Evolutionary conservation across 1,284 basidiomycete genomes (phyloP), one percentile per base, ranked within the genome.

Genomic region (Dichomitus squalens): DNA sequence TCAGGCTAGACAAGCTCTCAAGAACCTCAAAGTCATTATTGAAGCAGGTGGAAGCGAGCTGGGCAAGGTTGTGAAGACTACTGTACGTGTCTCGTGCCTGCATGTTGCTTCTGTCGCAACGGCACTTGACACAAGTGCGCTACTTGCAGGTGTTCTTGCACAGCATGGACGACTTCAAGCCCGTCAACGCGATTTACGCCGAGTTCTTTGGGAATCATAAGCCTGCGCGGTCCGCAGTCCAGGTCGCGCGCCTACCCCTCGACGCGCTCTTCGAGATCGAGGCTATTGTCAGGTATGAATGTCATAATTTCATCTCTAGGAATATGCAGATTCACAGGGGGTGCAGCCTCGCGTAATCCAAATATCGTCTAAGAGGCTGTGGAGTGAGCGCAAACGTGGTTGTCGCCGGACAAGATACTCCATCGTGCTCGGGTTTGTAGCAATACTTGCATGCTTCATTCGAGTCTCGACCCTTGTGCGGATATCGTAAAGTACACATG

Each of bases 211-310:
- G 90, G n/a, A 79, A 85, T 51, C 91, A 95, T 79, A 95, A 93
- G 76, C 96, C 96, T 49, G 94, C 96, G 1, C 83, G 96, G 60
- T 95, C 93, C 20, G 89, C 92, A 51, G 92, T 96, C 50, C 91
- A 94, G 79, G 93, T 88, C 23, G 82, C 90, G 14, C 80, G 87
- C 38, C 79, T 93, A 36, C 91, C 91, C 33, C 85, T 86, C 71
- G 87, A 88, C 66, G 92, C 89, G 12, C 79, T 96, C 35, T 90
- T 98, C 53, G 96, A 99, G 80, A 85, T 98, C 62, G 96, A 98
- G 77, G 88, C 87, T 67, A 91, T 96, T 70, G 92, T 88, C 7
- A 73, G 68, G 71, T 70, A 44, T 43, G 69, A 63, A 9, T 44
- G 18, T 12, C 14, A 8, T 12, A 12, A 25, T 34, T 1, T 3